A percentile compares a stretch with the other conserved stretches of the same genome.
phyloP scores from a whole-genome alignment of 2,329 filamentous ascomycete genomes.

The Penicillium olsonii region DNA sequence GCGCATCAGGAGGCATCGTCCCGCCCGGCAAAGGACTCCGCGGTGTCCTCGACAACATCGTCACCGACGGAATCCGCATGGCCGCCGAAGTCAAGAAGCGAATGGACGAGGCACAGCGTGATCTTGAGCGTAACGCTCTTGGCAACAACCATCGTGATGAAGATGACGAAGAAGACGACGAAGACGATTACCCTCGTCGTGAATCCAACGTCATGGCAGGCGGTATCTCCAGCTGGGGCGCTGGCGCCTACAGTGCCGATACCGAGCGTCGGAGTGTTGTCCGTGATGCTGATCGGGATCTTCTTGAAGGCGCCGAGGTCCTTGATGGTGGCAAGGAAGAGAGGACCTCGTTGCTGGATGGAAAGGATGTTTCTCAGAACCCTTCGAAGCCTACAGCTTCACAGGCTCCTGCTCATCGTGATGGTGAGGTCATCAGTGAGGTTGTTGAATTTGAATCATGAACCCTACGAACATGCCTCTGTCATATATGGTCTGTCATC shows the following conservation, averaged over 20 bases:
- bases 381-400: slow-evolving; percentile 6
- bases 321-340: slow-evolving; percentile 46
- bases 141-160: slow-evolving; percentile 54
- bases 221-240: slow-evolving; percentile 40
- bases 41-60: slow-evolving; percentile 94
- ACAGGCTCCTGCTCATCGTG: slow-evolving; percentile 14
- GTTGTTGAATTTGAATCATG: slow-evolving; percentile 42
- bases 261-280: slow-evolving; percentile 62
- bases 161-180: slow-evolving; percentile 70
- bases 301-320: slow-evolving; percentile 74
- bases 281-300: slow-evolving; percentile 66
- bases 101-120: slow-evolving; percentile 94
- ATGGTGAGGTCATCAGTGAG: slow-evolving; percentile 38
- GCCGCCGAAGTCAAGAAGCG: slow-evolving; percentile 86
- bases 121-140: slow-evolving; percentile 80
- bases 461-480: slow-evolving; percentile 10
- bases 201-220: slow-evolving; percentile 32
- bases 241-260: slow-evolving; percentile 54
- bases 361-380: slow-evolving; percentile 19
- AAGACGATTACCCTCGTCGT: slow-evolving; percentile 57
- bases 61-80: slow-evolving; percentile 94
- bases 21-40: slow-evolving; percentile 74
- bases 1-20: slow-evolving; percentile 60
- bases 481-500: slow-evolving; percentile 1
- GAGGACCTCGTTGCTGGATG: slow-evolving; percentile 29